phyloP scores from a whole-genome alignment of 75 land plant genomes.

The Cryptomeria japonica region DNA sequence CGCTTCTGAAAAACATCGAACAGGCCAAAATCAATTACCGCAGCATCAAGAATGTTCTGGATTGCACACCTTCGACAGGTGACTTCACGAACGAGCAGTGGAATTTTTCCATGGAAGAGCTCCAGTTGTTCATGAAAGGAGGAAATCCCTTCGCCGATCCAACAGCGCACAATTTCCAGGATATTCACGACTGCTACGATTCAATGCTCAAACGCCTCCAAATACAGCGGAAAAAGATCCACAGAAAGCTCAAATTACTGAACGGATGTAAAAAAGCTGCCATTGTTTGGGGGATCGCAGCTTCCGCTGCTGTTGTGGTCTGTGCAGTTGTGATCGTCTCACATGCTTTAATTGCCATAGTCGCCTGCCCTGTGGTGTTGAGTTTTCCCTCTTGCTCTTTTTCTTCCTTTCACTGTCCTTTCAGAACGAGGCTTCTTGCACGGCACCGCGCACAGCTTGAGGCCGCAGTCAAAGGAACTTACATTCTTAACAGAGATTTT shows the following conservation, averaged over 20 bases:
- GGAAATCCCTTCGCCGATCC: constrained; percentile 38
- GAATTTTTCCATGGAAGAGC: constrained; percentile 17
- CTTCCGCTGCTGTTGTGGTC: constrained; percentile 13
- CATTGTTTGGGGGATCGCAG: constrained; percentile 6
- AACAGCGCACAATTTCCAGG: constrained; percentile 21
- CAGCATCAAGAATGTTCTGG: constrained; percentile 24
- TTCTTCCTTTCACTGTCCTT: not conserved
- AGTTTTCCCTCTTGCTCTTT: not conserved
- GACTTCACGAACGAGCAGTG: constrained; percentile 18
- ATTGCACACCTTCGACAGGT: not conserved
- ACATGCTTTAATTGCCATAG: constrained; percentile 40
- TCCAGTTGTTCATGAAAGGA: constrained; percentile 23
- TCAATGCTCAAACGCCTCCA: constrained; percentile 21
- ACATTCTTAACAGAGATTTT: constrained; percentile 46
- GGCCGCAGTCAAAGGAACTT: constrained; percentile 56
- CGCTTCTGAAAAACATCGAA: constrained; percentile 40
- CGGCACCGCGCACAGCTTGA: constrained; percentile 41
- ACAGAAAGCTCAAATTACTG: constrained; percentile 11
- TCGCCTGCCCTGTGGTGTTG: constrained; percentile 22
- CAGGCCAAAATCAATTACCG: constrained; percentile 32
- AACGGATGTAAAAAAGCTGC: constrained; percentile 19
- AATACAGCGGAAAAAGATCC: constrained; percentile 7
- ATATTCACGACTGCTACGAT: constrained; percentile 21
- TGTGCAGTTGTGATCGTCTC: constrained; percentile 26
- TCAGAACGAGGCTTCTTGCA: not conserved